Evolutionary conservation across 495 filamentous ascomycete species (phyloP).

Genomic region (Talaromyces adpressus): DNA sequence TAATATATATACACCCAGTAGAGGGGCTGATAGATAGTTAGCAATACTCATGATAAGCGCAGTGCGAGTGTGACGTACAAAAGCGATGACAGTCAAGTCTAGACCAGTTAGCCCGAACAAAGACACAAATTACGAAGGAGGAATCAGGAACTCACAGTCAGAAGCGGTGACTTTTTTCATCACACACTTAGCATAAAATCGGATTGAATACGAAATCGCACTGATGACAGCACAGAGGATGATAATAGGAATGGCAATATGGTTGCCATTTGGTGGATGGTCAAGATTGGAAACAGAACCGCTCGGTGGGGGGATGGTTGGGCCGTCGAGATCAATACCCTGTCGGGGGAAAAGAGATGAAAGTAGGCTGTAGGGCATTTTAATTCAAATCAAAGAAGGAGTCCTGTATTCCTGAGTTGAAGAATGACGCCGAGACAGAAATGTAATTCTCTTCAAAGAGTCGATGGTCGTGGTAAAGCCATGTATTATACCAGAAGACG

Average conservation of each 20-base stretch:
- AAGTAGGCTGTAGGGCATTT: background rate
- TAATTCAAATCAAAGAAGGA: background rate
- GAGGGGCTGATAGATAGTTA: constrained; percentile 6
- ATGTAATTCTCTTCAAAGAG: background rate
- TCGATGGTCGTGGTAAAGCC: background rate
- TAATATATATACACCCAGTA: constrained; percentile 15
- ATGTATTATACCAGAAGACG: background rate
- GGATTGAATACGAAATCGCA: constrained; percentile 11
- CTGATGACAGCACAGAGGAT: constrained; percentile 12
- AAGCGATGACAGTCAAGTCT: constrained; percentile 1
- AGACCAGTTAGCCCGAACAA: background rate
- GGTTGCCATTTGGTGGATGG: constrained; percentile 24
- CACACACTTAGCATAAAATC: constrained; percentile 16
- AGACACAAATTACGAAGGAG: background rate
- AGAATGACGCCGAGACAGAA: background rate
- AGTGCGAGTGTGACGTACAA: background rate
- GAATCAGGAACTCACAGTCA: constrained; percentile 5
- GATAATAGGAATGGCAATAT: constrained; percentile 16
- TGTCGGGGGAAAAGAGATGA: background rate
- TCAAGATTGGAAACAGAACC: constrained; percentile 19
- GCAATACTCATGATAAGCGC: background rate
- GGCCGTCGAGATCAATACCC: constrained; percentile 13
- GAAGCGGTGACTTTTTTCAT: constrained; percentile 14
- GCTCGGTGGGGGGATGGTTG: constrained; percentile 10
- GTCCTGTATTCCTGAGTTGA: background rate